Percentiles rank a stretch among this genome's conserved stretches.
Conservation (phyloP, 1,284 basidiomycete genomes). For the Chiua sp. region DNA sequence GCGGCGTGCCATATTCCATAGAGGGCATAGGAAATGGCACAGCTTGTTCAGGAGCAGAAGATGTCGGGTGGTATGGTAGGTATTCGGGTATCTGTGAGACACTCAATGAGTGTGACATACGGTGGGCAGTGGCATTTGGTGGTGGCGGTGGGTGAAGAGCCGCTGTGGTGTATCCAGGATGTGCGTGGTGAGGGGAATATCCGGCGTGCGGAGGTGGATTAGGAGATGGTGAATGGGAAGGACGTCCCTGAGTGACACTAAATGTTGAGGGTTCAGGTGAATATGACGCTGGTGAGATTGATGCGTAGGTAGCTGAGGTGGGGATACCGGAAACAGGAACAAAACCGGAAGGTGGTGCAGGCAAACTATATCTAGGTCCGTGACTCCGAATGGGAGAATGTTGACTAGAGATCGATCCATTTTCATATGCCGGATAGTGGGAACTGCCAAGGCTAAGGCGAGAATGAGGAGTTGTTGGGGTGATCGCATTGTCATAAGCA, state of each 20-base stretch:
- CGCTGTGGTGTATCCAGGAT: slow-evolving; percentile 27
- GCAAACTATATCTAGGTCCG: slow-evolving; percentile 70
- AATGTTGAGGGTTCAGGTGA: slow-evolving; percentile 56
- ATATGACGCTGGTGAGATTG: slow-evolving; percentile 41
- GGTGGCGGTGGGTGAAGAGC: slow-evolving; percentile 21
- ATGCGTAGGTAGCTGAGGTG: slow-evolving; percentile 31
- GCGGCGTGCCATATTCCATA: slow-evolving; percentile 23
- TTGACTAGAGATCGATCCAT: slow-evolving; percentile 34
- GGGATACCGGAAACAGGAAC: slow-evolving; percentile 46
- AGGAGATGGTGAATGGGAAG: slow-evolving; percentile 32
- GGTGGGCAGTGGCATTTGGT: slow-evolving; percentile 23
- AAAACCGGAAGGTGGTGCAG: slow-evolving; percentile 72
- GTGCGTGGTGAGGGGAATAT: slow-evolving; percentile 42
- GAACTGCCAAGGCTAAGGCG: slow-evolving; percentile 41
- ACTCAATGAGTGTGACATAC: slow-evolving; percentile 31
- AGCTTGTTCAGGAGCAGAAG: slow-evolving; percentile 27
- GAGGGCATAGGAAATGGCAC: slow-evolving; percentile 33
- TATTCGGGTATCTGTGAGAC: slow-evolving; percentile 31
- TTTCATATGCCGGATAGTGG: slow-evolving; percentile 64
- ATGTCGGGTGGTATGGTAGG: slow-evolving; percentile 28
- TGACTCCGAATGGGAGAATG: slow-evolving; percentile 44
- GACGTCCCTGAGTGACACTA: slow-evolving; percentile 44
- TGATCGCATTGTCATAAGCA: slow-evolving; percentile 43
- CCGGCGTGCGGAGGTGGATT: slow-evolving; percentile 20
- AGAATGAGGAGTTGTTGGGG: slow-evolving; percentile 43